phyloP scores from a whole-genome alignment of 768 basidiomycete genomes.

The Calvatia gigantea region DNA sequence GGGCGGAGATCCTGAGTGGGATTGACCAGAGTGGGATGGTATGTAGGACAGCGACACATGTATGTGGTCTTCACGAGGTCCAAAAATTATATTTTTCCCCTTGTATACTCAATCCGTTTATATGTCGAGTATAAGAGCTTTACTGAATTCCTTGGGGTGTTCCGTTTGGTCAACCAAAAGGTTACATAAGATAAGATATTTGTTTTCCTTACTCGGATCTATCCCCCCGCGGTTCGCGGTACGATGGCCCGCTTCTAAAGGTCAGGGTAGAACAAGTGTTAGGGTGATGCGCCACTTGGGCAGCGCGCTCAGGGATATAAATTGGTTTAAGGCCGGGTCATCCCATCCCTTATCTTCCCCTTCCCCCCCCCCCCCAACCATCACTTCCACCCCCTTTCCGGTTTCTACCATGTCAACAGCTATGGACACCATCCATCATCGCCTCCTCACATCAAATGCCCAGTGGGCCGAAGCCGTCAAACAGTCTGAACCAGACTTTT shows the following conservation, averaged over 20 bases:
- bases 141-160: not conserved
- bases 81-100: constrained; percentile 3
- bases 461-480: constrained; percentile 68
- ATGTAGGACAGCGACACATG: constrained; percentile 11
- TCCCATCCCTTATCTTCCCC: not conserved
- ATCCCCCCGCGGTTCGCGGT: too few species aligned
- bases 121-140: not conserved
- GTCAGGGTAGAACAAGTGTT: too few species aligned
- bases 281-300: too few species aligned
- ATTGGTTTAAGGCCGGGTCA: not conserved
- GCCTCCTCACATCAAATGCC: constrained; percentile 47
- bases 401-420: not conserved
- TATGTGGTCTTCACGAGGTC: not conserved
- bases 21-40: not conserved
- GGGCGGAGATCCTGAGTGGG: constrained; percentile 17
- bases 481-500: constrained; percentile 58
- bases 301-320: not conserved
- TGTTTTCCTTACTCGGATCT: too few species aligned
- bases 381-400: not conserved
- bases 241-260: too few species aligned
- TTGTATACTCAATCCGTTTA: not conserved
- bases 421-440: constrained; percentile 22
- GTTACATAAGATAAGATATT: too few species aligned
- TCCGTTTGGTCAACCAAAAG: not conserved
- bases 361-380: not conserved